These are phyloP conservation scores for Sarocladiaceae sp. DNA, from an alignment of 2,329 filamentous ascomycete genomes.

Conservation along the genomic window DNA sequence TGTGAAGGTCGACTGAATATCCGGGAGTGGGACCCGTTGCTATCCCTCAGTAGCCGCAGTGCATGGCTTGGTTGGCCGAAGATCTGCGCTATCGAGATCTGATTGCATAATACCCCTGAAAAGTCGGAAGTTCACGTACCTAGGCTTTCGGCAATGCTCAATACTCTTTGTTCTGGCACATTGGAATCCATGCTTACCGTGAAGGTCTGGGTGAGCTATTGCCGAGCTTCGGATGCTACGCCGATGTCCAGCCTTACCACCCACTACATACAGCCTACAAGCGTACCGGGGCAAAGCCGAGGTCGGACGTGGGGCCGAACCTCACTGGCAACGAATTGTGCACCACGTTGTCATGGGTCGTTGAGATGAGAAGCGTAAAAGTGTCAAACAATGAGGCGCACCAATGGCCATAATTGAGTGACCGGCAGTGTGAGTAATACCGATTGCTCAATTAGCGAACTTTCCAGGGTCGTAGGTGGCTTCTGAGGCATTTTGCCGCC, in stretches of 20 bases:
- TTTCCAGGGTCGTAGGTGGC: background rate
- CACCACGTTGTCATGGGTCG: background rate
- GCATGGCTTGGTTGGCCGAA: background rate
- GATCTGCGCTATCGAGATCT: conserved; percentile 8
- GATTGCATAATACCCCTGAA: background rate
- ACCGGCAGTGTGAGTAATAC: background rate
- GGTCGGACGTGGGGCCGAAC: conserved; percentile 7
- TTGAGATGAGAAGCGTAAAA: background rate
- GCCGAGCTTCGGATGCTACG: background rate
- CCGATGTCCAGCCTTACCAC: background rate
- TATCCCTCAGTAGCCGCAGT: conserved; percentile 8
- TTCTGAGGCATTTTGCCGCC: conserved; percentile 8
- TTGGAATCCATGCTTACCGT: background rate
- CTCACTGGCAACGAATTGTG: conserved; percentile 11
- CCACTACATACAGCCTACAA: background rate
- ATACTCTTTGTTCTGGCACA: background rate
- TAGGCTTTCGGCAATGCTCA: conserved; percentile 5
- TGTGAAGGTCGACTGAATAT: too few relatives aligned
- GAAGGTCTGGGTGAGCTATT: background rate
- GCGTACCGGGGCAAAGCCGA: background rate
- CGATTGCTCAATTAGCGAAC: conserved; percentile 1
- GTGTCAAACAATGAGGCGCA: background rate
- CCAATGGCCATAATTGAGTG: background rate
- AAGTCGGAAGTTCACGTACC: conserved; percentile 6
- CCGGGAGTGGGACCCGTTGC: background rate